phyloP scores from a whole-genome alignment of 2,329 filamentous ascomycete species.

The Neocucurbitaria cava region DNA sequence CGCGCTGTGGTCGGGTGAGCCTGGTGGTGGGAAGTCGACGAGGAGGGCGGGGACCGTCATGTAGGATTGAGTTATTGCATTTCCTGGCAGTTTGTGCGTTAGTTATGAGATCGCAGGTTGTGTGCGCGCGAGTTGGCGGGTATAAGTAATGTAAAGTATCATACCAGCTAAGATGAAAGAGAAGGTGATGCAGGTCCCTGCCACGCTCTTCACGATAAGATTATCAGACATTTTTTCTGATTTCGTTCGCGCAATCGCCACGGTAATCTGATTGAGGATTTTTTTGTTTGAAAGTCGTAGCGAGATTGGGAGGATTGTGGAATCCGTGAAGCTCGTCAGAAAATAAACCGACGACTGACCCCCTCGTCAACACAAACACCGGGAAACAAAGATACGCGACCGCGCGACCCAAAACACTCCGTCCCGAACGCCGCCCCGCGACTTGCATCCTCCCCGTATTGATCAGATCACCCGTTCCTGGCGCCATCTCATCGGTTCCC shows the following conservation, averaged over 20 bases:
- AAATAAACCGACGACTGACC: too few species aligned
- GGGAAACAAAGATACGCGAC: neutral
- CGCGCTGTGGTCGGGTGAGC: slow-evolving; percentile 50
- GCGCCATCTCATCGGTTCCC: slow-evolving; percentile 18
- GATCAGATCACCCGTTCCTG: slow-evolving; percentile 4
- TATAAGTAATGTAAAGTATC: too few species aligned
- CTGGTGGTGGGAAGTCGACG: slow-evolving; percentile 54
- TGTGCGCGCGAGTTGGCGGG: too few species aligned
- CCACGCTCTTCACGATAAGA: slow-evolving; percentile 47
- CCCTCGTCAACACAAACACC: slow-evolving; percentile 6
- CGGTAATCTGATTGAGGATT: too few species aligned
- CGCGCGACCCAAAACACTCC: slow-evolving; percentile 1
- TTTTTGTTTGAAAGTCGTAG: neutral
- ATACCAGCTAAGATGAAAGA: slow-evolving; percentile 59
- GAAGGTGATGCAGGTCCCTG: slow-evolving; percentile 56
- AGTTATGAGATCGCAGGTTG: too few species aligned
- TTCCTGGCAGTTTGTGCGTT: slow-evolving; percentile 49
- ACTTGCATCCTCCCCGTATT: slow-evolving; percentile 2
- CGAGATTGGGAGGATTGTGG: neutral
- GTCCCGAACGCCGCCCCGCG: slow-evolving; percentile 8
- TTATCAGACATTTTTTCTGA: slow-evolving; percentile 44
- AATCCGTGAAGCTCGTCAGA: neutral
- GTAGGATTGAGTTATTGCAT: slow-evolving; percentile 61
- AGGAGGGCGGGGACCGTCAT: slow-evolving; percentile 60
- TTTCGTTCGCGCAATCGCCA: neutral